Base-by-base conservation (phyloP, 176 grass and related monocot species). In the Hordeum marinum region DNA sequence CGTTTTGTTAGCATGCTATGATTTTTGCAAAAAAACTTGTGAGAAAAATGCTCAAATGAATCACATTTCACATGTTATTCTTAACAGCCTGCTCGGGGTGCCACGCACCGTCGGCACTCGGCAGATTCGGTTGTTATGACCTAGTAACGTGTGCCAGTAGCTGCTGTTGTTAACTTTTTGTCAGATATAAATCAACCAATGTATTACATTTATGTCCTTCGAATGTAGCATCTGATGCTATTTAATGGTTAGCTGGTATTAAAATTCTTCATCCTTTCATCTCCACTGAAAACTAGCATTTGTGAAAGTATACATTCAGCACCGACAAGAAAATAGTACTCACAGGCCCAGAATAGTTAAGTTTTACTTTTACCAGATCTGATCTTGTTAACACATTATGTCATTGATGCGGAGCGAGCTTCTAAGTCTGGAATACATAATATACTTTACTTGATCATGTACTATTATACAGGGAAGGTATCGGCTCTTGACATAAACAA, bases 401-500 rank as follows among this genome's bases (percentile, higher is more conserved):
- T 37, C 13, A 31, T 72, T 37, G 25, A 90, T 67, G 24, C 20
- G 34, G 68, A 85, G 78, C 4, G 0, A 45, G 37, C 65, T 84
- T 29, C 46, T 72, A 76, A 48, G 21, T 58, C 35, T 62, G 2
- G 1, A 80, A 68, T 85, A 71, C 18, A 46, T 76, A 76, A 17
- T 76, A 63, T 52, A 67, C 35, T 75, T 54, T 36, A 65, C 42
- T 80, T 65, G 17, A 83, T 75, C 55, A 9, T 83, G 37, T 85
- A 72, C 21, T 77, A 63, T 84, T 58, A 18, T 93, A 69, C 72
- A 97, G 92, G 95, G 52, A 91, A 87, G 82, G 85, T 97, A 85
- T 81, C 74, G 48, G 92, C 95, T 88, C 84, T 97, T 86, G 95
- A 97, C 75, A 80, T 97, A 84, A 97, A 97, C 59, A 89, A 93